These are phyloP conservation scores for Candida pini DNA, from an alignment of 805 yeast species.

Conservation along the genomic window DNA sequence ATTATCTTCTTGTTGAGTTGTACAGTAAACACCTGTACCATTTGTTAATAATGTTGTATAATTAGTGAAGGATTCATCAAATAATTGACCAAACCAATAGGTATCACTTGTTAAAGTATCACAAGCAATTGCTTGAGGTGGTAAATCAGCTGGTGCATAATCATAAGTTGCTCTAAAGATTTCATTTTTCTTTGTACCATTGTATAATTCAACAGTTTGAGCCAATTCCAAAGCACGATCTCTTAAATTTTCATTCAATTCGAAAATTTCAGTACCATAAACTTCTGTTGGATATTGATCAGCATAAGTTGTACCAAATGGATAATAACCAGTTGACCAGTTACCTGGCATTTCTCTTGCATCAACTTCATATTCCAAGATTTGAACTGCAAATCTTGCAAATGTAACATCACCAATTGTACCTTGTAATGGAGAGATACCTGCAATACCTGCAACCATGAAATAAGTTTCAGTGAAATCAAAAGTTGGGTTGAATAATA, in stretches of 20 bases:
- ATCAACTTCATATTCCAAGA: constrained; percentile 53
- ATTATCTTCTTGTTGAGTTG: constrained; percentile 64
- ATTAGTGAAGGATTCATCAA: constrained; percentile 45
- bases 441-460: constrained; percentile 62
- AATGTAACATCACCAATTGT: constrained; percentile 58
- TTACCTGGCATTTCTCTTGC: constrained; percentile 42
- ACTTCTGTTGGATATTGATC: constrained; percentile 45
- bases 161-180: constrained; percentile 44
- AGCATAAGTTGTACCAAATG: constrained; percentile 47
- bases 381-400: constrained; percentile 57
- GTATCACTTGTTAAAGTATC: constrained; percentile 57
- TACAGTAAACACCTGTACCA: constrained; percentile 52
- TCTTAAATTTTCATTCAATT: constrained; percentile 52
- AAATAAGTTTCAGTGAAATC: constrained; percentile 58
- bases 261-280: constrained; percentile 63
- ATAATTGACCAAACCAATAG: constrained; percentile 50
- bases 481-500: constrained; percentile 47
- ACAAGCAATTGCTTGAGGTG: constrained; percentile 46
- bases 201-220: constrained; percentile 34
- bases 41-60: constrained; percentile 48
- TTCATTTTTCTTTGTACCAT: constrained; percentile 41
- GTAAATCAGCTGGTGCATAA: constrained; percentile 42
- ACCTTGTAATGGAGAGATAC: constrained; percentile 51
- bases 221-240: constrained; percentile 54
- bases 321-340: constrained; percentile 59